Conservation (phyloP, 164 flowering plant species). For the Paratinospora sagittata region DNA sequence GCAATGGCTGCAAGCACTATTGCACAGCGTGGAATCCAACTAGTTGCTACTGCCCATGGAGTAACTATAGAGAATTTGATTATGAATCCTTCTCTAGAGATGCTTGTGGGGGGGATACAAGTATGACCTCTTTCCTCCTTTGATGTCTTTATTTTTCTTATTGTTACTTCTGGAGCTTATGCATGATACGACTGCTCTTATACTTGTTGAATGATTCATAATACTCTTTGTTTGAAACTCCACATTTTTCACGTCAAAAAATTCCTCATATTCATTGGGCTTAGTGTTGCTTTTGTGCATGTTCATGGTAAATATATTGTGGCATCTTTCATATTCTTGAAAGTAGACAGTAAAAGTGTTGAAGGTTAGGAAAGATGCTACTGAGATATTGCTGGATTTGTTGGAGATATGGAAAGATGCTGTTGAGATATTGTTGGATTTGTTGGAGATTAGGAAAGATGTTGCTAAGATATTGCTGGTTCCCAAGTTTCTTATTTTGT, state of each 20-base stretch:
- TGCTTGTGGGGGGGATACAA: slow-evolving; percentile 96
- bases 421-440: neutral
- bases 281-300: neutral
- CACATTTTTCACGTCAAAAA: too few species aligned
- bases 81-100: slow-evolving; percentile 85
- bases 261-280: too few species aligned
- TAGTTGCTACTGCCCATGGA: slow-evolving; percentile 98
- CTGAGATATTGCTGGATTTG: too few species aligned
- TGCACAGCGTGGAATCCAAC: slow-evolving; percentile 94
- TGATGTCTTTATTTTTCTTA: slow-evolving; percentile 1
- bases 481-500: neutral
- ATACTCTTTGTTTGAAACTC: neutral
- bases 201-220: neutral
- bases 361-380: too few species aligned
- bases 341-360: neutral
- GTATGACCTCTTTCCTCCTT: slow-evolving; percentile 24
- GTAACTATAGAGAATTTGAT: slow-evolving; percentile 82
- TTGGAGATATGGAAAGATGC: too few species aligned
- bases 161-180: too few species aligned
- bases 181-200: neutral
- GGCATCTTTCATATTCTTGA: neutral
- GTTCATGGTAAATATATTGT: neutral
- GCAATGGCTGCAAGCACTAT: slow-evolving; percentile 96
- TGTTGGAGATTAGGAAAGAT: too few species aligned
- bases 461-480: neutral